Base-by-base conservation (phyloP, 441 rosid genomes). In the Capsella rubella region DNA sequence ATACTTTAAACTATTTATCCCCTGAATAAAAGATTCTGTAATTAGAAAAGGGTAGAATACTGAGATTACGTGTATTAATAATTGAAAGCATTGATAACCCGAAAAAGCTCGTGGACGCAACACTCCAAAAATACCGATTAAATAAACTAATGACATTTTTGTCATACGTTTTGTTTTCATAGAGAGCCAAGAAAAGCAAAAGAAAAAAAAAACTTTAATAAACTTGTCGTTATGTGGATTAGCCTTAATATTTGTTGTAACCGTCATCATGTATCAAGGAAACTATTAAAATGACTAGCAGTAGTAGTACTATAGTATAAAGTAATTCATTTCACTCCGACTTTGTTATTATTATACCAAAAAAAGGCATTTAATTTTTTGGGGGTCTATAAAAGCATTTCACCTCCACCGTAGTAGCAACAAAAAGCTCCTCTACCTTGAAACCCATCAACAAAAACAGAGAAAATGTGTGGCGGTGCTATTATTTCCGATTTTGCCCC, bases 401-500 rank as follows among this genome's bases (percentile, higher is more conserved):
- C 73, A 49, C 28, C 52, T 10, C 61, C 66, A 35, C 40, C 74
- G n/a, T 37, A 14, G 11, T 7, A 27, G 18, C 18, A 16, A 16
- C 18, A 27, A 18, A 18, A 27, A 18, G 53, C 60, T 64, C 58
- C 50, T 62, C 71, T 21, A 21, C 2, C 25, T 54, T 34, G 66
- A 64, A 51, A 49, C 43, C 64, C 57, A 51, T 4, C 18, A 14
- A 13, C 1, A n/a, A 29, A 16, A 21, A 32, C 29, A 46, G 46
- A 21, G 46, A 81, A 72, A 29, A 89, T 89, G 95, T 89, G 95
- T 62, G 90, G 95, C 21, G 98, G 98, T 72, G 86, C 87, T 29
- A 60, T 88, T 2, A 83, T 90, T 45, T 79, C 87, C 64, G 88
- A 80, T 64, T 72, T 64, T 70, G 34, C 73, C 60, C 80, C 80